Evolutionary conservation across 371 early-diverging fungal genomes (phyloP).

Genomic region (Umbelopsis sp.): DNA sequence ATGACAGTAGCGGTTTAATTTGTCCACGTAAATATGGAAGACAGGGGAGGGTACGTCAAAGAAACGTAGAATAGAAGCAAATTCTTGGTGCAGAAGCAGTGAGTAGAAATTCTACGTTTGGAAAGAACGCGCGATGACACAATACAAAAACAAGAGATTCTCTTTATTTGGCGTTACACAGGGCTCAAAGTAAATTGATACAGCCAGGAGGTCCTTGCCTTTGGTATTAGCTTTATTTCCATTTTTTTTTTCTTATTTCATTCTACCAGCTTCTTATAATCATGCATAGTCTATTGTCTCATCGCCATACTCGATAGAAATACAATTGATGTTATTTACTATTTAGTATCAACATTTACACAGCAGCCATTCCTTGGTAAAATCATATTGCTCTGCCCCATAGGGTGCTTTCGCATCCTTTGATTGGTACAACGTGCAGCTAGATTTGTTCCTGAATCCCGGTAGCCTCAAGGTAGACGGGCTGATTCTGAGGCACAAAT

Average conservation of each 20-base stretch:
- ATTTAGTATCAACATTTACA: neutral
- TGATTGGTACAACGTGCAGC: conserved; percentile 18
- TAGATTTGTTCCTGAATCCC: conserved; percentile 8
- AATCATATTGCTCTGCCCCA: neutral
- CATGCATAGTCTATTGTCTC: neutral
- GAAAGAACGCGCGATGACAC: conserved; percentile 29
- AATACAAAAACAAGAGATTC: neutral
- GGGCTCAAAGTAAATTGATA: neutral
- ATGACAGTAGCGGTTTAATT: no score
- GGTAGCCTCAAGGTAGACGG: neutral
- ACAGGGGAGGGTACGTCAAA: no score
- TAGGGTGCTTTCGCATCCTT: neutral
- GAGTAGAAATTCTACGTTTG: neutral
- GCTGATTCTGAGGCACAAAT: neutral
- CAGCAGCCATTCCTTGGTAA: neutral
- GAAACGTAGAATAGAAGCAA: neutral
- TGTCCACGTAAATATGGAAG: no score
- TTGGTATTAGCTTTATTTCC: no score
- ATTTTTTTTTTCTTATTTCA: conserved; percentile 14
- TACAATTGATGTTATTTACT: no score
- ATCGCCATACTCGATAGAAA: no score
- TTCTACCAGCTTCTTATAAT: neutral
- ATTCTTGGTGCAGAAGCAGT: neutral
- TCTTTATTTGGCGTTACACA: conserved; percentile 19
- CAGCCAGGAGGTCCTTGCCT: neutral